Evolutionary conservation across 768 basidiomycete genomes (phyloP), one percentile per base, ranked within the genome.

Genomic region (Chiua virens): DNA sequence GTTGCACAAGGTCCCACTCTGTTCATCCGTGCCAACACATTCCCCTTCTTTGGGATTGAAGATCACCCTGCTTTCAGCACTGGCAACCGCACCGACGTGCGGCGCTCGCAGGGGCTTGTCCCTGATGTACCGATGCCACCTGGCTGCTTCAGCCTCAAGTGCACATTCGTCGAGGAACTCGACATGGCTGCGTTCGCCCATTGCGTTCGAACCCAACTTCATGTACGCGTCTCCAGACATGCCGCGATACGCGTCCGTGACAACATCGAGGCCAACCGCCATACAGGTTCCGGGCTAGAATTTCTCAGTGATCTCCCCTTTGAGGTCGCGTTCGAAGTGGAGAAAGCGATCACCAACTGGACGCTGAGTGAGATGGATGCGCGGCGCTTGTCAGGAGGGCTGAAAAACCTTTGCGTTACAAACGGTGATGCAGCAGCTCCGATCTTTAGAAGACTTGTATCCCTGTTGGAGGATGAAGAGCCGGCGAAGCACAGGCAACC

Each of bases 271-370:
- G 41, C 49, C 23, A 27, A 27, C 10, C 21, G 42, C 8, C 42
- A 38, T 28, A 34, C 58, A 11, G 8, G 53, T 9, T 35, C 17
- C 21, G 23, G 42, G 14, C 53, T 75, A 18, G 54, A 65, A 20
- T 42, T 68, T 41, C 58, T 75, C 35, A 18, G 39, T 3, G 45
- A 53, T 1, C 40, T 75, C 5, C 59, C 64, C 5, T 74, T 74
- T 39, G 57, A 61, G 28, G 60, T 75, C 15, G 73, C 69, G 14
- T 75, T 74, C 41, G 71, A 73, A 43, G 56, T 71, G 6, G 71
- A 75, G 25, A 75, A 74, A 45, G 71, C 72, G 0, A 42, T 72
- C n/a, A 50, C 54, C 32, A 65, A 58, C 40, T 62, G 61, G 42
- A 53, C 66, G 11, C 56, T 75, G 11, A 66, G 54, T 30, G 42